These are phyloP conservation scores for Plasmodium billcollinsi DNA, from an alignment of 169 alveolate genomes.

Conservation along the genomic window DNA sequence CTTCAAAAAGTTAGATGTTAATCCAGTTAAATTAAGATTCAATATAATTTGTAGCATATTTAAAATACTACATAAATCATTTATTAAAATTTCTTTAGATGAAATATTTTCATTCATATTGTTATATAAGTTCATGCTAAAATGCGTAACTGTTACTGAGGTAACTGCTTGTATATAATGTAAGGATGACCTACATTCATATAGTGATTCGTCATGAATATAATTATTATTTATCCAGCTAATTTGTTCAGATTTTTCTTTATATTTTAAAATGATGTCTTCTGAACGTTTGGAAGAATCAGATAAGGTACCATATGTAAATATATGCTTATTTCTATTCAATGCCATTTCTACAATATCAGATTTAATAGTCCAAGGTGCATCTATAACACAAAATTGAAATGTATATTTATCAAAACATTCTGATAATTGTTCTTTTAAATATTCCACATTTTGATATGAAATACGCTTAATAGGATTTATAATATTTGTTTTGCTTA, in stretches of 20 bases:
- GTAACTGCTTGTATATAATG: conserved; percentile 25
- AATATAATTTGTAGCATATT: conserved; percentile 34
- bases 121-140: conserved; percentile 25
- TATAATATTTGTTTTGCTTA: background rate
- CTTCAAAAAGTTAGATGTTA: conserved; percentile 58
- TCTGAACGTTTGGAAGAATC: conserved; percentile 15
- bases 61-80: conserved; percentile 43
- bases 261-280: conserved; percentile 42
- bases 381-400: conserved; percentile 62
- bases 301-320: conserved; percentile 71
- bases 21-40: conserved; percentile 14
- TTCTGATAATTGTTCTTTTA: conserved; percentile 24
- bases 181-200: conserved; percentile 40
- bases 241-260: conserved; percentile 17
- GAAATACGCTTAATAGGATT: background rate
- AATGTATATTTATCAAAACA: conserved; percentile 24
- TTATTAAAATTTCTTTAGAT: conserved; percentile 33
- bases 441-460: conserved; percentile 8
- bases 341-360: conserved; percentile 25
- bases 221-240: conserved; percentile 72
- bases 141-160: conserved; percentile 50
- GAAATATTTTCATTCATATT: conserved; percentile 26
- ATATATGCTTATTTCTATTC: conserved; percentile 27
- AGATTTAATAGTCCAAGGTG: conserved; percentile 58
- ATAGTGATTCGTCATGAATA: conserved; percentile 62